Evolutionary conservation across 1,139 yeast genomes (phyloP).

Genomic region (Geotrichum histeridarum): DNA sequence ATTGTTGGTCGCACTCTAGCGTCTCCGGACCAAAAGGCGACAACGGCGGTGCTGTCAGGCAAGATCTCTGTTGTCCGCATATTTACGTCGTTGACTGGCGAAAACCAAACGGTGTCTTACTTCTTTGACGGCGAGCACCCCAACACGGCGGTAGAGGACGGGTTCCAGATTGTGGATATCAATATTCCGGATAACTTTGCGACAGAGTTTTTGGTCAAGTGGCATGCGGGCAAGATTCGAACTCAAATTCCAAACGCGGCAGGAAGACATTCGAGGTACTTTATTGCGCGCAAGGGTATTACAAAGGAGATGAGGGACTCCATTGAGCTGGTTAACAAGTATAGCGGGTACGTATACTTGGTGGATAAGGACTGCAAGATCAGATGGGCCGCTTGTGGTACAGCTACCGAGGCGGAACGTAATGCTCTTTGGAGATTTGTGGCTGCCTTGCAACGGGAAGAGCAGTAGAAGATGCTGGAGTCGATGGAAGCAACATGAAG

Average conservation of each 20-base stretch:
- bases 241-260: slow-evolving; percentile 39
- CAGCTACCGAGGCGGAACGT: slow-evolving; percentile 59
- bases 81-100: slow-evolving; percentile 69
- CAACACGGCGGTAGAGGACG: slow-evolving; percentile 26
- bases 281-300: slow-evolving; percentile 59
- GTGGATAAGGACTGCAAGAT: slow-evolving; percentile 69
- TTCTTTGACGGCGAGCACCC: slow-evolving; percentile 42
- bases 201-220: slow-evolving; percentile 58
- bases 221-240: slow-evolving; percentile 42
- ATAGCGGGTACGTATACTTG: slow-evolving; percentile 72
- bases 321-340: slow-evolving; percentile 64
- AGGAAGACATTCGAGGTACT: slow-evolving; percentile 52
- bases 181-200: slow-evolving; percentile 67
- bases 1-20: slow-evolving; percentile 55
- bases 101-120: slow-evolving; percentile 58
- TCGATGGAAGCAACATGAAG: too few species aligned
- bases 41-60: slow-evolving; percentile 45
- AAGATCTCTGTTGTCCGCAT: slow-evolving; percentile 62
- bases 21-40: slow-evolving; percentile 38
- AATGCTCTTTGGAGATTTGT: slow-evolving; percentile 64
- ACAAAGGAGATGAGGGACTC: slow-evolving; percentile 55
- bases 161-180: slow-evolving; percentile 66
- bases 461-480: not conserved
- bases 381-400: slow-evolving; percentile 92
- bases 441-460: slow-evolving; percentile 27